phyloP scores from a whole-genome alignment of 768 basidiomycete genomes.

The Sistotremastrum niveocremeum region DNA sequence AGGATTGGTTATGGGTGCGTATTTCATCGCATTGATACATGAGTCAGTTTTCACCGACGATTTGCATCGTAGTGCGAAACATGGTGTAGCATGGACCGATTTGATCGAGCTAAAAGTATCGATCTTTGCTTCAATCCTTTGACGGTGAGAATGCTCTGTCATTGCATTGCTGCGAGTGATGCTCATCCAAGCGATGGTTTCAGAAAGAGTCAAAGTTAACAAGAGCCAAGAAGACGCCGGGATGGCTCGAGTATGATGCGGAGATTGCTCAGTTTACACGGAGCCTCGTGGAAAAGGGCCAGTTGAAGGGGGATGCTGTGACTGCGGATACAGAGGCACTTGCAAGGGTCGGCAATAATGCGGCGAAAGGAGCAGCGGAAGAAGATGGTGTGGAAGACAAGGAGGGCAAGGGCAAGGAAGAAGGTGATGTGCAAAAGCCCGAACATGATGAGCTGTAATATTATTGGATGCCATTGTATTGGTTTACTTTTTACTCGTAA shows the following conservation, averaged over 20 bases:
- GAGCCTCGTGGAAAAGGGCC: constrained; percentile 54
- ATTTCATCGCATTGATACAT: constrained; percentile 1
- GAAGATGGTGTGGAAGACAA: neutral
- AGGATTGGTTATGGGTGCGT: constrained; percentile 93
- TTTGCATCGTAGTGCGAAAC: constrained; percentile 67
- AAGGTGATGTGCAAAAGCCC: neutral
- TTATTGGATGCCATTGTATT: neutral
- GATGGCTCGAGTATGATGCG: constrained; percentile 90
- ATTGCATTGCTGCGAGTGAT: neutral
- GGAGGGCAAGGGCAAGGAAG: neutral
- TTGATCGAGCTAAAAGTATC: constrained; percentile 75
- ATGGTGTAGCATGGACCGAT: constrained; percentile 90
- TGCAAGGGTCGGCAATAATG: constrained; percentile 28
- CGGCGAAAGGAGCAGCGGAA: neutral
- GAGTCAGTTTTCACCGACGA: neutral
- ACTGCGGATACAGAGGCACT: constrained; percentile 58
- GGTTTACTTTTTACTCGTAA: neutral
- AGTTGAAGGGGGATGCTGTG: constrained; percentile 52
- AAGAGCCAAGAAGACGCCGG: constrained; percentile 88
- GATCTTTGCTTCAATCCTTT: constrained; percentile 95
- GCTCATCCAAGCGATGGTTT: constrained; percentile 9
- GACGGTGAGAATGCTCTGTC: constrained; percentile 41
- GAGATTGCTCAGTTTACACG: constrained; percentile 81
- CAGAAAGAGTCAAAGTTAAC: constrained; percentile 96
- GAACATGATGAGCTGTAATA: neutral